Percentiles rank a stretch among this genome's conserved stretches.
These are phyloP conservation scores for Pezicula rhizophila DNA, from an alignment of 2,329 filamentous ascomycete species.

Conservation along the genomic window DNA sequence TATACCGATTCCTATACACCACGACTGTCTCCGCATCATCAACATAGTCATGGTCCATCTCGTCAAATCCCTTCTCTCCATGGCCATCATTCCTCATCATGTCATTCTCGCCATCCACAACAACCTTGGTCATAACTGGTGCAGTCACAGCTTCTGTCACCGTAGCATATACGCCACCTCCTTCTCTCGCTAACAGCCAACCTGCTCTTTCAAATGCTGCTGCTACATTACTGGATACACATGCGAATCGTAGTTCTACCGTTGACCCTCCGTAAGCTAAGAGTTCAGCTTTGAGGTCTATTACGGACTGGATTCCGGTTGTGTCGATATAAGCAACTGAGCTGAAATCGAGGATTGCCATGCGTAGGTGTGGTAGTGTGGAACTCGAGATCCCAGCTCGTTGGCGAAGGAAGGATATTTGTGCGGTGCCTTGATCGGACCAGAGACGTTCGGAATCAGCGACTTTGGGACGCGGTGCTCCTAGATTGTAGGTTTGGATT, in stretches of 20 bases:
- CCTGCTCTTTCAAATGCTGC: conserved; percentile 9
- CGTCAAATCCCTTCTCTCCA: no score
- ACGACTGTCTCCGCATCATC: no score
- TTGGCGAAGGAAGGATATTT: conserved; percentile 1
- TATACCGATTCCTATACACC: no score
- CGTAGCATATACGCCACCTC: no score
- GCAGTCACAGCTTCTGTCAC: no score
- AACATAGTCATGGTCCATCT: no score
- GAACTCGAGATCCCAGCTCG: background rate
- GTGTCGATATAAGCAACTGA: conserved; percentile 9
- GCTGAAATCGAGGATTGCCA: conserved; percentile 7
- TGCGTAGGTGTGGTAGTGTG: conserved; percentile 1
- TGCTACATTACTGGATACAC: conserved; percentile 4
- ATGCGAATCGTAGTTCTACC: conserved; percentile 9
- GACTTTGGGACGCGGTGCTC: background rate
- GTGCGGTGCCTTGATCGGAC: background rate
- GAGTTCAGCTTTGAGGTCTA: conserved; percentile 6
- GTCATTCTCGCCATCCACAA: no score
- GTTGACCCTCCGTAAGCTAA: conserved; percentile 1
- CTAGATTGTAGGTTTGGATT: conserved; percentile 2
- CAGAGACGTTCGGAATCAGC: conserved; percentile 1
- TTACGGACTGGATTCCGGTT: conserved; percentile 9
- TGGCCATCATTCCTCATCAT: no score
- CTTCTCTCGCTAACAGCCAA: conserved; percentile 5
- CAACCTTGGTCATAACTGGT: no score